Conservation (phyloP, 306 rosid species). For the Mimosa pudica region DNA sequence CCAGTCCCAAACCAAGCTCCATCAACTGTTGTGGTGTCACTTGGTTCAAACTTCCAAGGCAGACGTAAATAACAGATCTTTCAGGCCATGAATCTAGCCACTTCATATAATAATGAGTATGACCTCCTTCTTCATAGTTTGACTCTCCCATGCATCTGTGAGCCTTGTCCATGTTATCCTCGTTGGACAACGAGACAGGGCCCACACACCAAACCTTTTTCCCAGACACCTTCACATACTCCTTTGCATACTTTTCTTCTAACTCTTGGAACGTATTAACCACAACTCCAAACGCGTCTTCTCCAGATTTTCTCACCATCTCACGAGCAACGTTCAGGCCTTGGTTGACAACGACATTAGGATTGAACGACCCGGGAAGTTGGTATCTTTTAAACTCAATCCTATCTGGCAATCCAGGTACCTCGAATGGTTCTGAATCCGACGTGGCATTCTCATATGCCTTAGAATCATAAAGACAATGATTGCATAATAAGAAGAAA, state of each 20-base stretch:
- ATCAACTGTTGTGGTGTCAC: constrained; percentile 42
- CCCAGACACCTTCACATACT: constrained; percentile 24
- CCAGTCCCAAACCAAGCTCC: constrained; percentile 60
- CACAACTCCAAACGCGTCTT: constrained; percentile 38
- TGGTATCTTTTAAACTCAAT: constrained; percentile 38
- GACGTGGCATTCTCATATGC: constrained; percentile 14
- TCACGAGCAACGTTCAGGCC: not conserved
- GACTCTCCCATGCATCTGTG: constrained; percentile 46
- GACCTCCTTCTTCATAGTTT: constrained; percentile 13
- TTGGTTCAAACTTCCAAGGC: constrained; percentile 55
- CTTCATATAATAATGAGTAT: constrained; percentile 35
- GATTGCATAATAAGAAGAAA: constrained; percentile 41
- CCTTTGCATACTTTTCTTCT: constrained; percentile 38
- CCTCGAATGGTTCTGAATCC: constrained; percentile 19
- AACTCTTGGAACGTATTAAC: constrained; percentile 53
- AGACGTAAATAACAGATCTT: constrained; percentile 50
- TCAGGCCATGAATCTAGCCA: constrained; percentile 58
- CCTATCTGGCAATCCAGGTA: constrained; percentile 36
- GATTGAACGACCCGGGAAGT: constrained; percentile 16
- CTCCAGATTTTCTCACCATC: constrained; percentile 8
- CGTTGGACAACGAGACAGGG: constrained; percentile 47
- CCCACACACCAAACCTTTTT: constrained; percentile 54
- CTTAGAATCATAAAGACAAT: constrained; percentile 21
- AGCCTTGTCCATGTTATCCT: constrained; percentile 35
- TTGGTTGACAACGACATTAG: not conserved